Conservation (phyloP, 2,329 filamentous ascomycete species). For the Ampelomyces quisqualis region DNA sequence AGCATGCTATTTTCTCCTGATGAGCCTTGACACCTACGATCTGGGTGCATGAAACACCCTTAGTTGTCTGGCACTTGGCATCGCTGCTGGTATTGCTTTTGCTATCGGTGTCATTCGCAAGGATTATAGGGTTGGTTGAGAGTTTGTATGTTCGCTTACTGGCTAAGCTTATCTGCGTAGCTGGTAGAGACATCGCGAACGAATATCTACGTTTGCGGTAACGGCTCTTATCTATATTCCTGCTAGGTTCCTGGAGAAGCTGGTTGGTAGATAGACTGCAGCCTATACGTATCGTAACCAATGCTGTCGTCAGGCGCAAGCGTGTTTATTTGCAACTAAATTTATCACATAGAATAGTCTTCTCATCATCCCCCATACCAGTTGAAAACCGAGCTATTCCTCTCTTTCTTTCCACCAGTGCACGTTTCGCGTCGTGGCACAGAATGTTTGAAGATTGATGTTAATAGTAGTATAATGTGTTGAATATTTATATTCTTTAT, state of each 20-base stretch:
- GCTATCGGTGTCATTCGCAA: conserved; percentile 45
- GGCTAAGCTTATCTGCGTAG: conserved; percentile 26
- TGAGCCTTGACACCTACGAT: conserved; percentile 52
- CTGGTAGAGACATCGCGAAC: conserved; percentile 34
- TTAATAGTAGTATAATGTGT: no score
- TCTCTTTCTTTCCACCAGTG: no score
- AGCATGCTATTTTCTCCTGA: conserved; percentile 53
- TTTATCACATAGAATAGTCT: no score
- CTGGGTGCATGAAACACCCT: conserved; percentile 51
- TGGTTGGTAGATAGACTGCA: conserved; percentile 25
- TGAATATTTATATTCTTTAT: no score
- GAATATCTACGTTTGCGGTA: conserved; percentile 29
- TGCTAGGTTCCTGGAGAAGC: conserved; percentile 29
- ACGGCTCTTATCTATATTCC: conserved; percentile 33
- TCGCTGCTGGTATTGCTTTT: conserved; percentile 45
- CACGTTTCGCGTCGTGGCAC: no score
- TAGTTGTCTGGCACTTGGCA: conserved; percentile 45
- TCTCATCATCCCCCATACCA: no score
- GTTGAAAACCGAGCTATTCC: no score
- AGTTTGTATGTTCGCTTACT: conserved; percentile 55
- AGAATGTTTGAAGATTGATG: no score
- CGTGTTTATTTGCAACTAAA: background rate
- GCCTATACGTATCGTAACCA: background rate
- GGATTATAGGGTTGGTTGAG: conserved; percentile 61
- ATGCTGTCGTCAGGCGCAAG: background rate